Evolutionary conservation across 2,329 filamentous ascomycete species (phyloP).

Genomic region (Davidsoniella virescens): DNA sequence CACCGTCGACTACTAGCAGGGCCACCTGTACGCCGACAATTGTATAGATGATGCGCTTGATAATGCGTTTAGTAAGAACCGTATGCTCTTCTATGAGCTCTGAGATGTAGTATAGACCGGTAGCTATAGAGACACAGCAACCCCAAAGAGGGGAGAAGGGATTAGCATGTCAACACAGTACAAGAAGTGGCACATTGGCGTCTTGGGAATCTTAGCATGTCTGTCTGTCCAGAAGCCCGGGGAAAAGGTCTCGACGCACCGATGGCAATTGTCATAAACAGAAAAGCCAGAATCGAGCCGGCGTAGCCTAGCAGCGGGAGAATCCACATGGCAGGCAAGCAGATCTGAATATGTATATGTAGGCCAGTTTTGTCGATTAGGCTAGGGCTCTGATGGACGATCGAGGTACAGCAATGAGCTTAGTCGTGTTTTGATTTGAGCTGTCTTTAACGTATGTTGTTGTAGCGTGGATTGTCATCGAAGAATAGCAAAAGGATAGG

Average conservation of each 20-base stretch:
- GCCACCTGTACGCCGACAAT: slow-evolving; percentile 60
- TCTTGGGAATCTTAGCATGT: no score
- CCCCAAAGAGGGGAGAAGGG: no score
- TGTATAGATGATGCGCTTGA: slow-evolving; percentile 69
- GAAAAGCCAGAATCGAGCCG: slow-evolving; percentile 76
- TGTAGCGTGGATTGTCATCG: neutral
- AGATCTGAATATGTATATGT: neutral
- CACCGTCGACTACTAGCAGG: slow-evolving; percentile 67
- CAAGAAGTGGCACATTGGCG: neutral
- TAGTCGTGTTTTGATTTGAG: neutral
- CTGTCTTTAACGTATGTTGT: neutral
- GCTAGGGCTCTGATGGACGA: neutral
- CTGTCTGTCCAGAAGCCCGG: neutral
- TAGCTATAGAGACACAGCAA: slow-evolving; percentile 39
- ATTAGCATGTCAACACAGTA: no score
- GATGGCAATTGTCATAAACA: slow-evolving; percentile 86
- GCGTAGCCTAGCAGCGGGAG: slow-evolving; percentile 80
- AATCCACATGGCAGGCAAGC: slow-evolving; percentile 63
- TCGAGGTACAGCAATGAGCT: neutral
- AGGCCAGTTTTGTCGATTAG: neutral
- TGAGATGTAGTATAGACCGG: slow-evolving; percentile 95
- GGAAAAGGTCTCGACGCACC: slow-evolving; percentile 31
- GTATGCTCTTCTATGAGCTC: slow-evolving; percentile 97
- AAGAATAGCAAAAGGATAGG: no score
- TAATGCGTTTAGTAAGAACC: slow-evolving; percentile 73